Base-by-base conservation (phyloP, 2,329 filamentous ascomycete genomes). In the Aspergillus pseudotamarii region DNA sequence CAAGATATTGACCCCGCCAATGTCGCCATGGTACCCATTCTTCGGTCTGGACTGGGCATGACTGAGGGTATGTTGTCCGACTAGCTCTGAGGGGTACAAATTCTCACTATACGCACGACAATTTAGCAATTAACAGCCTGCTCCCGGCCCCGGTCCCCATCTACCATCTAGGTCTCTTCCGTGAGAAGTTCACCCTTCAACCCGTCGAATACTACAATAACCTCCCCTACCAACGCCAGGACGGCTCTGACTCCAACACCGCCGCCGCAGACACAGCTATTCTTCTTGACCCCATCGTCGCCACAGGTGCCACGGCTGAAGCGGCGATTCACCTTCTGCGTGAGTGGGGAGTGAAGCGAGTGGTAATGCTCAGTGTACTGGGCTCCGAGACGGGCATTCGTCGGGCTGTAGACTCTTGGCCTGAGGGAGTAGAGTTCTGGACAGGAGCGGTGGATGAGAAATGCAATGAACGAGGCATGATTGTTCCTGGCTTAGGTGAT, bases 191-290 rank as follows among this genome's bases (percentile, higher is more conserved):
- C 61, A 94, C 92, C 51, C 89, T 97, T 61, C 88, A 93, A 72
- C 93, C 94, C 3, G 94, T 97, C 63, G 94, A 97, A 80, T 97
- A 97, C 86, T 97, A 97, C 86, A 97, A 97, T 84, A 97, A 97
- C 79, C 89, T 97, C 23, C 93, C 93, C 32, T 90, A 92, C 80
- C 76, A 83, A 45, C 82, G 71, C 60, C 74, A 66, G 43, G 65
- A 72, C 8, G 59, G 66, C 56, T 66, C 75, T 59, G 70, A 21
- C 53, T 58, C 68, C 53, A 81, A 80, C 66, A 75, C 79, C 38
- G 74, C 80, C 4, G 77, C 82, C 1, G 77, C 86, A 1, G 83
- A 86, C 26, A 83, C 97, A 14, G 93, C 93, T 63, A 91, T 97
- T 74, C 83, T 97, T 60, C 86, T 97, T 55, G 94, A 98, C 75